Evolutionary conservation across 2,329 filamentous ascomycete genomes (phyloP).

Genomic region (Corynespora cassiicola): DNA sequence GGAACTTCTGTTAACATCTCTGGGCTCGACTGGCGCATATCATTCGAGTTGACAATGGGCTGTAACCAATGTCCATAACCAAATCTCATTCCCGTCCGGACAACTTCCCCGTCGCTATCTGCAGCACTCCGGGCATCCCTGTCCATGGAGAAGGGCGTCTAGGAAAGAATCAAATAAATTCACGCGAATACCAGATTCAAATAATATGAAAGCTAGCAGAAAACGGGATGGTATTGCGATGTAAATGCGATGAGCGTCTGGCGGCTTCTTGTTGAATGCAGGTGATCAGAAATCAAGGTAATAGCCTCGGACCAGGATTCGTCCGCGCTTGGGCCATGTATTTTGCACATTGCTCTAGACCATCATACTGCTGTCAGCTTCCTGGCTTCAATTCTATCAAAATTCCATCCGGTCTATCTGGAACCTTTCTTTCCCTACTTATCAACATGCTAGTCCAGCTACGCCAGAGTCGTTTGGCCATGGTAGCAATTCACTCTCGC

Average conservation of each 20-base stretch:
- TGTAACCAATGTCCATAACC: constrained; percentile 18
- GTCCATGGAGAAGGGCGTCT: constrained; percentile 1
- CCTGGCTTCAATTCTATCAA: not conserved
- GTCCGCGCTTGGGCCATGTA: not conserved
- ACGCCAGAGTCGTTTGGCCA: no score
- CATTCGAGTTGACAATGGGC: constrained; percentile 15
- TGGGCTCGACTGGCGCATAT: constrained; percentile 1
- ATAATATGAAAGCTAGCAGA: not conserved
- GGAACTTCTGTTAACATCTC: constrained; percentile 2
- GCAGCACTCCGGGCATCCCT: not conserved
- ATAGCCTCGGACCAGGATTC: not conserved
- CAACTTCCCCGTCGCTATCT: constrained; percentile 4
- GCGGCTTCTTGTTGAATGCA: not conserved
- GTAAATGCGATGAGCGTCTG: not conserved
- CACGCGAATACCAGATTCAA: no score
- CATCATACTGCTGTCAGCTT: not conserved
- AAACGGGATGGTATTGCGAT: not conserved
- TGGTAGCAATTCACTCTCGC: no score
- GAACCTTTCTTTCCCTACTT: constrained; percentile 5
- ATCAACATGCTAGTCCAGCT: no score
- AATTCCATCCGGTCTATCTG: not conserved
- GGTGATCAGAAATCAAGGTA: constrained; percentile 7
- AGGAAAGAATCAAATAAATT: no score
- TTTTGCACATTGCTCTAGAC: not conserved
- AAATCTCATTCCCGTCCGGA: constrained; percentile 7